Percentiles rank a stretch among this genome's conserved stretches.
phyloP scores from a whole-genome alignment of 108 stramenopile genomes.

The Cyclotella kingstonii region DNA sequence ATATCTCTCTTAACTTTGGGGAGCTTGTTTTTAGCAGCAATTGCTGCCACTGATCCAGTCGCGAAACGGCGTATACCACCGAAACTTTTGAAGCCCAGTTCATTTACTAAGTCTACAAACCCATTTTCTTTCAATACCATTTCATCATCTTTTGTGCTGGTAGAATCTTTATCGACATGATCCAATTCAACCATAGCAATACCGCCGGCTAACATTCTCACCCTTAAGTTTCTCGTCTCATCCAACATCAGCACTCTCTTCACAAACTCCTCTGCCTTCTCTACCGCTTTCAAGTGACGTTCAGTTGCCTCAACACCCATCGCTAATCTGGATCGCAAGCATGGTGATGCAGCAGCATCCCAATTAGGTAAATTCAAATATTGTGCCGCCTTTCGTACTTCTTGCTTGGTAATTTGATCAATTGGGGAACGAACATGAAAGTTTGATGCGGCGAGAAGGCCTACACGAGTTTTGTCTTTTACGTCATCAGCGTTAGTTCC shows the following conservation, averaged over 20 bases:
- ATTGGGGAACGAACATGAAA: slow-evolving; percentile 83
- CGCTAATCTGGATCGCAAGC: slow-evolving; percentile 87
- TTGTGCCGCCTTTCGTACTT: slow-evolving; percentile 69
- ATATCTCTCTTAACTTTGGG: background rate
- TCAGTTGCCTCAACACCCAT: slow-evolving; percentile 82
- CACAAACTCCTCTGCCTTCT: slow-evolving; percentile 69
- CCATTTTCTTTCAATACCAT: slow-evolving; percentile 19
- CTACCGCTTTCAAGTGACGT: slow-evolving; percentile 69
- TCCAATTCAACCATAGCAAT: slow-evolving; percentile 81
- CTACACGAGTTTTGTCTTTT: slow-evolving; percentile 83
- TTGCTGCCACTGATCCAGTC: slow-evolving; percentile 41
- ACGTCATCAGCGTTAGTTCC: slow-evolving; percentile 92
- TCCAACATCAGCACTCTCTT: slow-evolving; percentile 41
- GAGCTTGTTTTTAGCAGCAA: slow-evolving; percentile 3
- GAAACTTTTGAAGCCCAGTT: slow-evolving; percentile 39
- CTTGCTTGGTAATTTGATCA: slow-evolving; percentile 60
- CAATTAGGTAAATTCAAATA: slow-evolving; percentile 85
- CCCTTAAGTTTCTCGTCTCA: slow-evolving; percentile 56
- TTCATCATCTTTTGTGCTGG: too few relatives aligned
- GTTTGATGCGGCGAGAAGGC: slow-evolving; percentile 69
- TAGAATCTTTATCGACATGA: slow-evolving; percentile 2
- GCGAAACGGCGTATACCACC: slow-evolving; percentile 35
- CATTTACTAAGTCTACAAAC: slow-evolving; percentile 18
- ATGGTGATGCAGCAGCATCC: slow-evolving; percentile 91
- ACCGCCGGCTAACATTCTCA: slow-evolving; percentile 59